Base-by-base conservation (phyloP, 1,139 yeast genomes). In the Lodderomyces orthopsilosis region DNA sequence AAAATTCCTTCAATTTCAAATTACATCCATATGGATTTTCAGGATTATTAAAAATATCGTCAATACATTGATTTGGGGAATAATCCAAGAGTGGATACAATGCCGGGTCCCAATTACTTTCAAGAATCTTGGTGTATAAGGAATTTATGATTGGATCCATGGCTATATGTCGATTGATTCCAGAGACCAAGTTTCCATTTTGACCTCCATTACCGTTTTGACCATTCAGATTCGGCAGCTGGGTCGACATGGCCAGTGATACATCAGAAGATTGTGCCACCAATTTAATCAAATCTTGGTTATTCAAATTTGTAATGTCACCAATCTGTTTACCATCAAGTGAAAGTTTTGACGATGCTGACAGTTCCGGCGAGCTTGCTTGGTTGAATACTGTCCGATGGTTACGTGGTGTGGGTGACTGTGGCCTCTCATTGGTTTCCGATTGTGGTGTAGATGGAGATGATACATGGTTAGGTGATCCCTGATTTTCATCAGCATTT, bases 101-200 rank as follows among this genome's bases (percentile, higher is more conserved):
- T 45, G 84, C 78, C 1, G 83, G 80, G 54, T 85, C 90, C 95
- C 96, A 89, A 0, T 87, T 77, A 33, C 85, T 73, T 46, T 84
- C 83, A 54, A 84, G 76, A 1, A 89, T 78, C 51, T 77, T 78
- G 47, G 80, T 77, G 53, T 84, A 77, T 13, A 85, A 62, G 41
- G 68, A 69, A 43, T 71, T 69, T 8, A 83, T 70, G 1, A 78
- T 64, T 0, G 84, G 84, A 51, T 79, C 81, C 49, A 75, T 66
- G 19, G 68, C 53, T 1, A 68, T 45, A 30, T 49, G 49, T 28
- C 44, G 42, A 39, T 43, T 18, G 21, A 24, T 18, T 26, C 18
- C 38, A 7, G 32, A 39, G 15, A 13, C 23, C 7, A 15, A 30
- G 19, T 30, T 30, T 2, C 34, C 34, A 30, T 38, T 17, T 14